Evolutionary conservation across 331 rosid species (phyloP), one percentile per base, ranked within the genome.

Genomic region (Quercus lobata): DNA sequence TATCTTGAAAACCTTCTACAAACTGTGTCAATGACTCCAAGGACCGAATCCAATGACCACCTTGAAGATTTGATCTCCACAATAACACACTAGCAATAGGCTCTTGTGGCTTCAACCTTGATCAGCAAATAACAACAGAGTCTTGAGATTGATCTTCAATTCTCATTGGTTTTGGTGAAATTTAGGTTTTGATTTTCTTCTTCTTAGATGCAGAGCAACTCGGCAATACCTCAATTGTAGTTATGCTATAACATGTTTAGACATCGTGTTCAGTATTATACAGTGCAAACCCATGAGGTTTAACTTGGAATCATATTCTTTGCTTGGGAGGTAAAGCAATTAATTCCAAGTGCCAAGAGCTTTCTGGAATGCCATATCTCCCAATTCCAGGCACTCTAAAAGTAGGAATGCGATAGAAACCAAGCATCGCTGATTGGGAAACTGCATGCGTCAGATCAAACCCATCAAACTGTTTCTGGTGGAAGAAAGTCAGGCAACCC

Each of bases 361-460:
- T 57, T 37, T 80, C 84, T 1, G 75, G 76, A 27, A 80, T 56
- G 16, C 80, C 80, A 54, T 74, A 53, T 8, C 44, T 37, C 44
- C 44, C 44, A 37, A 37, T 37, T 37, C 44, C 44, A 37, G 10
- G 78, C 56, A 79, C 83, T 72, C 68, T 79, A 29, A 58, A 79
- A 72, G 83, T 55, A 1, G 83, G 78, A 15, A 79, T 79, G 46
- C 69, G 77, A 53, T 79, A 79, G 73, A 79, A 79, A 73, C 78
- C 63, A 62, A 71, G 83, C 17, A 37, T 15, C 4, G 57, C 29
- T 46, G 16, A 3, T 16, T 35, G n/a, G 4, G 74, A 32, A 74
- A 68, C 71, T 10, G 21, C 5, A 46, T 76, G 32, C 19, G 52
- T 56, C 52, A 54, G 58, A 56, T 66, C 14, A 27, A 80, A 81